Evolutionary conservation across 2,329 filamentous ascomycete genomes (phyloP).

Genomic region (Fusarium longipes): DNA sequence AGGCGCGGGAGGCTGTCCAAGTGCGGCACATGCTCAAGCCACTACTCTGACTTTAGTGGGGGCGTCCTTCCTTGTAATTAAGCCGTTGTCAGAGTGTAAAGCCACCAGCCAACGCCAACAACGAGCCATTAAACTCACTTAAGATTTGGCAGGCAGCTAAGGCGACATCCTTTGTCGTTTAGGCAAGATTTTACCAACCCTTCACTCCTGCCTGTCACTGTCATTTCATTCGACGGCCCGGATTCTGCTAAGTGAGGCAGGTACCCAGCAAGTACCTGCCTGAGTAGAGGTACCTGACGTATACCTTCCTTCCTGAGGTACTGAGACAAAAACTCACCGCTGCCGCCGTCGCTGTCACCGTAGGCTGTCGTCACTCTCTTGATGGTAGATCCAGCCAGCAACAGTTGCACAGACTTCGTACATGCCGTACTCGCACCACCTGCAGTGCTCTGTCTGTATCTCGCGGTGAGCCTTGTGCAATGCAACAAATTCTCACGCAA

Average conservation of each 20-base stretch:
- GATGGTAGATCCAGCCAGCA: constrained; percentile 7
- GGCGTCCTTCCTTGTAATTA: constrained; percentile 29
- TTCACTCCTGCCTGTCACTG: constrained; percentile 2
- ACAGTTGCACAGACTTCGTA: constrained; percentile 34
- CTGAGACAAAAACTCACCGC: constrained; percentile 19
- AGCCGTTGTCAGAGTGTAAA: constrained; percentile 29
- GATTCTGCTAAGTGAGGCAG: neutral
- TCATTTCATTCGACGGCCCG: neutral
- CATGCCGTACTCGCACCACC: constrained; percentile 29
- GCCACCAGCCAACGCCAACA: constrained; percentile 31
- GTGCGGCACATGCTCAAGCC: constrained; percentile 37
- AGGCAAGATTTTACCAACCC: constrained; percentile 2
- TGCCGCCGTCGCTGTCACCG: neutral
- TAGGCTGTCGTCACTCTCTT: neutral
- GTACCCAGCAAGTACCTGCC: constrained; percentile 4
- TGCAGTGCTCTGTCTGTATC: constrained; percentile 10
- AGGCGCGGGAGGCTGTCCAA: constrained; percentile 31
- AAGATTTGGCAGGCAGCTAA: constrained; percentile 32
- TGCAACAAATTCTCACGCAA: neutral
- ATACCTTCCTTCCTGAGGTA: neutral
- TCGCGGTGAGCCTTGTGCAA: constrained; percentile 19
- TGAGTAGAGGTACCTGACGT: neutral
- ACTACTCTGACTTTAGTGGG: constrained; percentile 22
- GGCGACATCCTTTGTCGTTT: constrained; percentile 14
- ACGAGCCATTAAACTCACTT: constrained; percentile 19